Percentiles rank a stretch among this genome's conserved stretches.
Conservation (phyloP, 345 rosid genomes). For the Lumnitzera littorea region DNA sequence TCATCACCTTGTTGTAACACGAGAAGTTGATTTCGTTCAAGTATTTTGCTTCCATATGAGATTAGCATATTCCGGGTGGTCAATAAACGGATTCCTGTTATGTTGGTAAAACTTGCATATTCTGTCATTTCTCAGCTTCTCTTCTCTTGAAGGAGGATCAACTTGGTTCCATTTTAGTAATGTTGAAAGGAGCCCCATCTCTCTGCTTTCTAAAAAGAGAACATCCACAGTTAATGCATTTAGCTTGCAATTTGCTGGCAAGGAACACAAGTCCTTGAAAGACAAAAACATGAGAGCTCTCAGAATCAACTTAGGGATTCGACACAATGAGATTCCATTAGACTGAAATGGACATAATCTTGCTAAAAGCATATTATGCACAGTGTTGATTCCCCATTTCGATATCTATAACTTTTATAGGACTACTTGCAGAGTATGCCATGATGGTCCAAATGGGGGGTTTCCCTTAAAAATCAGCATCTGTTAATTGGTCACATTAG, state of each 20-base stretch:
- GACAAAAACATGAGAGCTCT: neutral
- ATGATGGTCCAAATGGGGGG: too few species aligned
- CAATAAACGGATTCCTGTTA: constrained; percentile 13
- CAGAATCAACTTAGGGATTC: too few species aligned
- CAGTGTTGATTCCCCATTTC: too few species aligned
- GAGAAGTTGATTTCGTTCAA: too few species aligned
- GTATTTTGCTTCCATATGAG: constrained; percentile 9
- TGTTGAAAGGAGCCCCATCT: constrained; percentile 17
- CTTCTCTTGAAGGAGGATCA: constrained; percentile 15
- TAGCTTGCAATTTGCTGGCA: neutral
- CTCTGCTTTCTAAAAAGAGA: constrained; percentile 5
- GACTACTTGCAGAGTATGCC: too few species aligned
- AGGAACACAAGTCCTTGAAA: neutral
- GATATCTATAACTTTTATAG: too few species aligned
- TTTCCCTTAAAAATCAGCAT: too few species aligned
- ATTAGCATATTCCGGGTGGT: constrained; percentile 16
- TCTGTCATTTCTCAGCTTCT: constrained; percentile 16
- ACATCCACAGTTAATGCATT: neutral
- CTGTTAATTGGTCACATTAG: too few species aligned
- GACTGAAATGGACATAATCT: too few species aligned
- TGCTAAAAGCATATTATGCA: too few species aligned
- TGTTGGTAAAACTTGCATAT: constrained; percentile 16
- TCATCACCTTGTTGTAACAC: too few species aligned
- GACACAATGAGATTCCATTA: too few species aligned
- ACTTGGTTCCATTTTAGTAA: constrained; percentile 14